phyloP scores from a whole-genome alignment of 345 rosid genomes.

The Kernera saxatilis region DNA sequence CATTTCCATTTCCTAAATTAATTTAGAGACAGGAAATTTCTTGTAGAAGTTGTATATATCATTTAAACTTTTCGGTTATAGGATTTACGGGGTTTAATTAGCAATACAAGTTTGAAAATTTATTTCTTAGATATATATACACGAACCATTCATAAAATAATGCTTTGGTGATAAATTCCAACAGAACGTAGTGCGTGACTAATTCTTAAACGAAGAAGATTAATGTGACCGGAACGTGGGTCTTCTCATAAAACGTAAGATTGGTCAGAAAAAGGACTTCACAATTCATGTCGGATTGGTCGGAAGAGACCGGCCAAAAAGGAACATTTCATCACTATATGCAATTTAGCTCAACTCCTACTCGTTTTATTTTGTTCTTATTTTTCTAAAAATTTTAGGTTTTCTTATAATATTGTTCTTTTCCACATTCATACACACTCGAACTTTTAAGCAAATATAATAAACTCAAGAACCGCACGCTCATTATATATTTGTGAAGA shows the following conservation, averaged over 20 bases:
- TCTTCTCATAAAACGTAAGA: conserved; percentile 18
- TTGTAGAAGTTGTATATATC: neutral
- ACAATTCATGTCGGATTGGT: conserved; percentile 24
- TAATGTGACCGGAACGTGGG: conserved; percentile 26
- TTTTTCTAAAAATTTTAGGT: neutral
- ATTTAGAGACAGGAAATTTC: neutral
- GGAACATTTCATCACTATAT: conserved; percentile 11
- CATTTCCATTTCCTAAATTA: neutral
- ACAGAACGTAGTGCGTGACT: conserved; percentile 13
- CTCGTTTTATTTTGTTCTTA: neutral
- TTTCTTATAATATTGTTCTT: neutral
- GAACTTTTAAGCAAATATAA: too few relatives aligned
- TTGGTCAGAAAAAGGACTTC: conserved; percentile 11
- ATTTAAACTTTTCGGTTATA: neutral
- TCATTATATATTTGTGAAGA: neutral
- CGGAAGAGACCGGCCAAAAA: conserved; percentile 25
- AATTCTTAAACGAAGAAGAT: conserved; percentile 6
- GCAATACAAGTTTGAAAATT: neutral
- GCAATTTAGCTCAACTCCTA: conserved; percentile 7
- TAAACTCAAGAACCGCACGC: neutral
- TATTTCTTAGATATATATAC: neutral
- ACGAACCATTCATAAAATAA: neutral
- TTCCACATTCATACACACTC: neutral
- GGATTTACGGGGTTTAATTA: neutral
- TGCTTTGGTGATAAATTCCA: conserved; percentile 7